Base-by-base conservation (phyloP, 2,329 filamentous ascomycete genomes). In the Mariannaea elegans region DNA sequence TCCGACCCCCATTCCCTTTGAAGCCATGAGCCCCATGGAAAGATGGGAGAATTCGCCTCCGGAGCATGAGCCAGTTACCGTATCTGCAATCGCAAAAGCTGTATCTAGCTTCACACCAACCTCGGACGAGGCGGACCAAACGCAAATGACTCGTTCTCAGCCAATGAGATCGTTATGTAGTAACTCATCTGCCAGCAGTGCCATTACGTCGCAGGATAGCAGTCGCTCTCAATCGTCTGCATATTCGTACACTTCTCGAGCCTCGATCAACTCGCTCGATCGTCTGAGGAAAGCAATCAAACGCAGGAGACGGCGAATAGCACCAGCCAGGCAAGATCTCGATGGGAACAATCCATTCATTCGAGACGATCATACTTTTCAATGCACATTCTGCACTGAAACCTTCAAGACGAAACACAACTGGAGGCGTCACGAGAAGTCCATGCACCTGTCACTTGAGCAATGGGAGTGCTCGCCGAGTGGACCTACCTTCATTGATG, bases 161-260 rank as follows among this genome's bases (percentile, higher is more conserved):
- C 36, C 24, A 9, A 14, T 34, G 29, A 13, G 10, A 24, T 48
- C 56, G 54, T 52, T 31, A 10, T 14, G 51, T 18, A 54, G 56
- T 16, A 53, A 19, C 12, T 86, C 84, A 4, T 85, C 83, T 3
- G 77, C 78, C 2, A 85, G 83, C 71, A 85, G 83, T 73, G 75
- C 82, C 44, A 81, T 81, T 23, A 86, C 83, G 0, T 86, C 83
- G 3, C 78, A 81, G 19, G 86, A 84, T 2, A 85, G 82, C 56
- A 78, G 77, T 7, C 77, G 77, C 12, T 86, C 84, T 2, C 29
- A 56, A 18, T 59, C 55, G 3, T 64, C 62, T 2, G 81, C 80
- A 3, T 84, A 80, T 58, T 86, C 84, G 0, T 78, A 81, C 34
- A 7, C 69, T 63, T 74, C 78, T 75, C 46, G 78, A 76, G 23